A percentile compares a stretch with the other conserved stretches of the same genome.
Evolutionary conservation across 116 monocot species (phyloP).

Genomic region (Thalassia testudinum): DNA sequence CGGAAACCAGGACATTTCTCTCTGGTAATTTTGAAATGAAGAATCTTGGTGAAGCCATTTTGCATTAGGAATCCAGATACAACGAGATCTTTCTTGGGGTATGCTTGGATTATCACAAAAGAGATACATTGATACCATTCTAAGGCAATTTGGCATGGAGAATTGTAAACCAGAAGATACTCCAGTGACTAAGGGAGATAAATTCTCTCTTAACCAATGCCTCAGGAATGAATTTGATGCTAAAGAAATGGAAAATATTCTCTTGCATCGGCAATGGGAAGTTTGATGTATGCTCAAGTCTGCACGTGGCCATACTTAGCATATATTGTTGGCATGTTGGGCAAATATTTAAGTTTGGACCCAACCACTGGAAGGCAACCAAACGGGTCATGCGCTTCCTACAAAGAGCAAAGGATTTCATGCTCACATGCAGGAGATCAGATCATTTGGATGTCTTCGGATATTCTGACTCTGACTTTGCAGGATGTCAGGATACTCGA

Average conservation of each 20-base stretch:
- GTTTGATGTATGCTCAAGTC: conserved; percentile 10
- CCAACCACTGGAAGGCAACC: too few relatives aligned
- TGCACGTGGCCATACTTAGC: conserved; percentile 1
- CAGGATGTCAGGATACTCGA: too few relatives aligned
- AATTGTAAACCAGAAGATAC: not conserved
- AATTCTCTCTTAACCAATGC: conserved; percentile 1
- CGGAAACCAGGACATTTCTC: conserved; percentile 6
- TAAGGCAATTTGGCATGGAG: not conserved
- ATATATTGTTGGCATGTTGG: not conserved
- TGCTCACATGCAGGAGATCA: not conserved
- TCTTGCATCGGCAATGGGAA: not conserved
- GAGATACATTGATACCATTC: conserved; percentile 1
- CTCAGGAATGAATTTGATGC: conserved; percentile 3
- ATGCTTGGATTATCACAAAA: conserved; percentile 6
- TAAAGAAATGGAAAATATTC: conserved; percentile 2
- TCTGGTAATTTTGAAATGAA: conserved; percentile 15
- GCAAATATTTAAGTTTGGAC: conserved; percentile 1
- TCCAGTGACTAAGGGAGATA: not conserved
- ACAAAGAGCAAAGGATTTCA: conserved; percentile 1
- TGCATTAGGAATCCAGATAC: conserved; percentile 5
- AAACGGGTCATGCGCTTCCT: too few relatives aligned
- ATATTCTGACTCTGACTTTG: not conserved
- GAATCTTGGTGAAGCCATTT: conserved; percentile 1
- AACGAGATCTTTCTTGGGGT: not conserved
- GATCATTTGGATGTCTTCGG: not conserved